Base-by-base conservation (phyloP, 805 yeast genomes). In the Candida sonorensis region DNA sequence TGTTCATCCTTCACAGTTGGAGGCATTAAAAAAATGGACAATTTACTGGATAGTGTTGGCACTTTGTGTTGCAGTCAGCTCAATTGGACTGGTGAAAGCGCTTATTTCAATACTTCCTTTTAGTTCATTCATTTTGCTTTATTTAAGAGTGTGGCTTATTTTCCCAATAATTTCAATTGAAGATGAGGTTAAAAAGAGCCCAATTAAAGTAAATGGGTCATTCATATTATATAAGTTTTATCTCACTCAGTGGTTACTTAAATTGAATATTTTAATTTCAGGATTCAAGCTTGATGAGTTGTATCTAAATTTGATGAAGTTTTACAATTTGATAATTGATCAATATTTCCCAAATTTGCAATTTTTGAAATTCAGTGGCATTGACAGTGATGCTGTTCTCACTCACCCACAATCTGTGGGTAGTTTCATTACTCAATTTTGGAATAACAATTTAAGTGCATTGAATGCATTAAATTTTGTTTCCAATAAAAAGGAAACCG, bases 31-130 rank as follows among this genome's bases (percentile, higher is more conserved):
- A 15, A 36, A 37, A 33, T 69, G 78, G 72, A 55, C 70, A 22
- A 58, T 66, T 36, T 77, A 81, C 55, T 85, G 95, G 94, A 62
- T 80, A 10, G 75, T 81, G 1, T 55, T 68, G 33, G 67, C 78
- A 4, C 41, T 62, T 7, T 51, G 45, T 27, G 31, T 41, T 5
- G 30, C 38, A 13, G 29, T 43, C 7, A 37, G 35, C 11, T 45
- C 51, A 7, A 40, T 38, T 18, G 26, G 26, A 4, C 22, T 48
- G 4, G 44, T 51, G 13, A 55, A 68, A 8, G 60, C 72, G 14
- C 31, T 82, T n/a, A 47, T 66, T 25, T 48, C 57, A 20, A 41
- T 68, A 23, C 38, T 80, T 12, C 90, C 92, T 2, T 68, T 81
- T 29, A 73, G 67, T 44, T 52, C 69, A 4, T 45, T 80, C 2